Base-by-base conservation (phyloP, 2,329 filamentous ascomycete species). In the Penicillium sp. region DNA sequence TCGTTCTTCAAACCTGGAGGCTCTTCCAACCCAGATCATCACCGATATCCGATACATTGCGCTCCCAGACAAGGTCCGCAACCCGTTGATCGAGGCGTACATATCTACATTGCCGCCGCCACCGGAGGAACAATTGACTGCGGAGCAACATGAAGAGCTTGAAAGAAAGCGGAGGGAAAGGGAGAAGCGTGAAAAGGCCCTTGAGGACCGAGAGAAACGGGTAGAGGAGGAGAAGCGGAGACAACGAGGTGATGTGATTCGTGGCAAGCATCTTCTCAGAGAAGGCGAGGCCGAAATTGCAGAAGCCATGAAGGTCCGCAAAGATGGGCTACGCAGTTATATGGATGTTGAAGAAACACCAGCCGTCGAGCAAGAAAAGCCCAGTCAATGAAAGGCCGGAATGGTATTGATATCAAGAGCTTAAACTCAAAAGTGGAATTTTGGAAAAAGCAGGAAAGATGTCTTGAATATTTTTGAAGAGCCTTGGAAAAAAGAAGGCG, bases 11-110 rank as follows among this genome's bases (percentile, higher is more conserved):
- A 69, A 61, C 15, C 46, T 67, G 3, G 67, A 72, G 49, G 59
- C 68, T 28, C 67, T 76, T n/a, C 70, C 73, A 1, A 46, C 70
- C 12, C 41, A 55, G n/a, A 64, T 76, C 7, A 61, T 75, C 31
- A 73, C 70, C 4, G 73, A 76, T 55, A 54, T 75, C 47, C 69
- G 72, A 44, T 76, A 72, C 47, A 72, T 76, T 38, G 67, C 72
- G 12, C 59, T 76, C 8, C 52, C 69, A 9, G 53, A 66, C 4
- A 68, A 72, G 47, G 52, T 65, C 13, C 68, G 73, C 13, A 64
- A 73, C 42, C 64, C 70, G 1, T 59, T 76, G 23, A 69, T 76
- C 35, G 67, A 73, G 50, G 60, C 72, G 8, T 74, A 72, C 46
- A 72, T 76, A 41, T 69, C 71, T 23, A 74, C 72, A 5, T 56